Conservation (phyloP, 75 land plant genomes). For the Larix kaempferi region DNA sequence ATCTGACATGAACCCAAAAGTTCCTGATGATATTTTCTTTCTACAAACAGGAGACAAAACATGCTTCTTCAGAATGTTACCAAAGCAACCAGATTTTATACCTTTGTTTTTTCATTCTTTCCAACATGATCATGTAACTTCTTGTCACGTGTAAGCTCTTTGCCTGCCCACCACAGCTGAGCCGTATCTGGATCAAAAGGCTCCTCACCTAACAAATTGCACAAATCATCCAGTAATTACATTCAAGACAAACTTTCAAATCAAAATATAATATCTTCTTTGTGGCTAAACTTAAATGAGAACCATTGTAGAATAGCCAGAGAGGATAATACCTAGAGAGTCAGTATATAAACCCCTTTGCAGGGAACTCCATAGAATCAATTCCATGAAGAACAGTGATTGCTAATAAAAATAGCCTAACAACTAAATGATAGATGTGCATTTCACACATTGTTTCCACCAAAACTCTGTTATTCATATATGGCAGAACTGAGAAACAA, state of each 20-base stretch:
- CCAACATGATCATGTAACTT: constrained; percentile 34
- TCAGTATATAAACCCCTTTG: no score
- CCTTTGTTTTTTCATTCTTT: constrained; percentile 58
- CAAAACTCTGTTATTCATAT: background rate
- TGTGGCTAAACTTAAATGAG: background rate
- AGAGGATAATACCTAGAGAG: no score
- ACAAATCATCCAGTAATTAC: background rate
- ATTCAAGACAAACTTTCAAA: background rate
- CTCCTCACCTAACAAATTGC: constrained; percentile 21
- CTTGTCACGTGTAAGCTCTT: constrained; percentile 50
- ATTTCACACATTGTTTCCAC: background rate
- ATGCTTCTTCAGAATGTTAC: background rate
- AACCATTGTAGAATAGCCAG: background rate
- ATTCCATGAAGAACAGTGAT: no score
- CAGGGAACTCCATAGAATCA: no score
- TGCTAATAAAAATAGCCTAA: no score
- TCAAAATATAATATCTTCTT: background rate
- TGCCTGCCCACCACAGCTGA: constrained; percentile 56
- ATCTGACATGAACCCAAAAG: constrained; percentile 22
- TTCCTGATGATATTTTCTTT: background rate
- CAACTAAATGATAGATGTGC: background rate
- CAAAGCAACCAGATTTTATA: constrained; percentile 5
- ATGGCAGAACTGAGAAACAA: background rate
- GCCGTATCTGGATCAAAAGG: constrained; percentile 35
- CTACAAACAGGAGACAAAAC: background rate